Evolutionary conservation across 1,284 basidiomycete species (phyloP), one percentile per base, ranked within the genome.

Genomic region (Cystobasidiaceae sp.): DNA sequence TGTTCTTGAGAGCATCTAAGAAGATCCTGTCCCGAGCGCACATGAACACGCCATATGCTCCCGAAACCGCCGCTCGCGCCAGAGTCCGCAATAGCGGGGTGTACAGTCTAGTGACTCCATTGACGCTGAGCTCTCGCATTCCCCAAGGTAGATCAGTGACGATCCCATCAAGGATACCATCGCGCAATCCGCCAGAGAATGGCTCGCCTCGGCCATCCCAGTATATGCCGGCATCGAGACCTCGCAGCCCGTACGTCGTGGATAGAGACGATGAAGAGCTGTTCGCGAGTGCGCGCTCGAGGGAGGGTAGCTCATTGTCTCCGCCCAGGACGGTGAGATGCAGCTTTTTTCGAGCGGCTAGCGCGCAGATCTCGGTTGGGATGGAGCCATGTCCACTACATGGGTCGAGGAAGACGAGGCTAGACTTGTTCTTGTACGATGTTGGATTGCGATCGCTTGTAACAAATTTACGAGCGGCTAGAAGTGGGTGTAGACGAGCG

Each of bases 131-230:
- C n/a, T 62, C 60, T 23, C 39, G 30, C 33, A 62, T 49, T 19
- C 60, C 60, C 60, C 60, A 62, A 15, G 60, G 60, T 17, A 62
- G 50, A 33, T 62, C 60, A 13, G 30, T 62, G 49, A 62, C 32
- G 25, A 62, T 28, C n/a, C 60, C 60, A 52, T 52, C 60, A 30
- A 62, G 3, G 8, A 27, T 9, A 25, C 27, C 41, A 5, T 62
- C 60, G 21, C 60, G 27, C 25, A 62, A 54, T 8, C 60, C 60
- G 4, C 34, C 39, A 11, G 49, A 52, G 21, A 51, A 37, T 25
- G 48, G 48, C 5, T 21, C 19, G 11, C 60, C 50, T 6, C 30
- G 41, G 4, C 49, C 60, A 37, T 37, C 34, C 60, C 60, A 62
- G 7, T 43, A 27, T 3, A 62, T 27, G 11, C 49, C 60, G 13